Conservation (phyloP, 2,329 filamentous ascomycete species). For the Hymenoscyphus linearis region DNA sequence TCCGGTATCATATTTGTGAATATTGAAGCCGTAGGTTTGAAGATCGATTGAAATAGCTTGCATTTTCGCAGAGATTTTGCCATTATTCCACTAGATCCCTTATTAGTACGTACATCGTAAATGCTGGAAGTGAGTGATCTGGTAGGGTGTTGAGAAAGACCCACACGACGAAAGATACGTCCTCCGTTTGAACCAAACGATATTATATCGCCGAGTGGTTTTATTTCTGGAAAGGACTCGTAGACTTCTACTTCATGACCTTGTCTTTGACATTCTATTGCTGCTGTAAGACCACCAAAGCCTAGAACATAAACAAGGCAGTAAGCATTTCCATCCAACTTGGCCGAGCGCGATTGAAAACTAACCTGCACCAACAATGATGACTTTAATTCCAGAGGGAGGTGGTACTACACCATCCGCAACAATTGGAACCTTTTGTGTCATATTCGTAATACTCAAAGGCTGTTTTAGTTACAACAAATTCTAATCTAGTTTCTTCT, state of each 20-base stretch:
- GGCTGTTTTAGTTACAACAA: neutral
- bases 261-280: constrained; percentile 54
- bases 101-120: neutral
- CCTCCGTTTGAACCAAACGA: constrained; percentile 52
- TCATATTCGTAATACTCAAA: neutral
- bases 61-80: constrained; percentile 36
- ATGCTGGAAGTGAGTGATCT: neutral
- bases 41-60: constrained; percentile 17
- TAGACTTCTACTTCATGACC: constrained; percentile 48
- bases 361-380: constrained; percentile 22
- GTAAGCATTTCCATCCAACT: neutral
- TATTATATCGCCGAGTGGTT: constrained; percentile 44
- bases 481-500: neutral
- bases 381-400: constrained; percentile 20
- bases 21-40: constrained; percentile 41
- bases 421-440: neutral
- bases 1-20: constrained; percentile 35
- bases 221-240: constrained; percentile 42
- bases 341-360: neutral
- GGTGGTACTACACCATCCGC: constrained; percentile 9
- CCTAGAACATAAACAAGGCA: constrained; percentile 33
- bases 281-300: constrained; percentile 54
- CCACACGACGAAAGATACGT: constrained; percentile 46
- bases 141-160: neutral
- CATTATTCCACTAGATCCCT: constrained; percentile 37